Conservation (phyloP, 2,329 filamentous ascomycete species). For the Fusarium sp. region DNA sequence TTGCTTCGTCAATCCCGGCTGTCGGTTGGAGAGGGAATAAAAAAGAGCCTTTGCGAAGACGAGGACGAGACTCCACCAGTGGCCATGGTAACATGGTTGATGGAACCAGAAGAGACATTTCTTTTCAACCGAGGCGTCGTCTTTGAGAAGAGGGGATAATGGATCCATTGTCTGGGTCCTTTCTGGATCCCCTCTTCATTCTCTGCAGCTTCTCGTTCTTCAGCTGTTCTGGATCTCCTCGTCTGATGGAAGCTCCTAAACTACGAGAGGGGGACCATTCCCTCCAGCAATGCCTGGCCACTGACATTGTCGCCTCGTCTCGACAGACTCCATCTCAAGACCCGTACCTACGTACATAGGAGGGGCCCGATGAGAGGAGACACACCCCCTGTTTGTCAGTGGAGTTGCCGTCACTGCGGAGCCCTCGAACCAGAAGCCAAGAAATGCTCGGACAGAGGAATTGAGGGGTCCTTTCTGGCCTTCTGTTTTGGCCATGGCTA, state of each 20-base stretch:
- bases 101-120: slow-evolving; percentile 17
- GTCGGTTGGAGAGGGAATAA: slow-evolving; percentile 31
- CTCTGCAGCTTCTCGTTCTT: slow-evolving; percentile 16
- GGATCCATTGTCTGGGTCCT: slow-evolving; percentile 4
- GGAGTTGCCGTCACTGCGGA: slow-evolving; percentile 39
- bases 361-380: slow-evolving; percentile 3
- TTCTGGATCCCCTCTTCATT: slow-evolving; percentile 3
- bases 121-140: slow-evolving; percentile 23
- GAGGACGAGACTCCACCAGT: slow-evolving; percentile 34
- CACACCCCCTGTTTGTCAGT: slow-evolving; percentile 39
- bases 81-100: slow-evolving; percentile 41
- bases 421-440: slow-evolving; percentile 10
- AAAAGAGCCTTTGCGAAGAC: neutral
- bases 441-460: slow-evolving; percentile 32
- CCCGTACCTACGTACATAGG: slow-evolving; percentile 18
- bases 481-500: slow-evolving; percentile 28
- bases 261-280: slow-evolving; percentile 2
- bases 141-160: neutral
- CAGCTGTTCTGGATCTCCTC: slow-evolving; percentile 26
- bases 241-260: slow-evolving; percentile 27
- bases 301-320: slow-evolving; percentile 36
- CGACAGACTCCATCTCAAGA: slow-evolving; percentile 12
- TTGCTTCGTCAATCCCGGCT: slow-evolving; percentile 42
- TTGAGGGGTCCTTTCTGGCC: slow-evolving; percentile 32
- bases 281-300: slow-evolving; percentile 14